Evolutionary conservation across 1,284 basidiomycete species (phyloP).

Genomic region (Trametes sp.): DNA sequence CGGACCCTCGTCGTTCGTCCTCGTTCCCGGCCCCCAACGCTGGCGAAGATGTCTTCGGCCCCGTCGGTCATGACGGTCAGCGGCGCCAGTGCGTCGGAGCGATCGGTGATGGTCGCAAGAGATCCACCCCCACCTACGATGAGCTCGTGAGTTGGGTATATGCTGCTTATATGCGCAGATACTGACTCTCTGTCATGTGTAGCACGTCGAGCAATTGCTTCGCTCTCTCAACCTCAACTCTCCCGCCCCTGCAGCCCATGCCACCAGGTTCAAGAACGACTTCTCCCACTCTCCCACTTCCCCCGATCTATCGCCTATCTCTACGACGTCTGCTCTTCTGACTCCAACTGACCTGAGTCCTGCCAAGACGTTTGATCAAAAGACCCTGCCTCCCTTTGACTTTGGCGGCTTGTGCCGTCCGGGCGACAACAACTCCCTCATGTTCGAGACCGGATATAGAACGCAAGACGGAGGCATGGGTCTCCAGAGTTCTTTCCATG

Average conservation of each 20-base stretch:
- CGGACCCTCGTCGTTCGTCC: constrained; percentile 36
- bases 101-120: constrained; percentile 79
- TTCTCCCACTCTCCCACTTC: constrained; percentile 52
- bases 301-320: constrained; percentile 73
- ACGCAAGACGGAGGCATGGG: constrained; percentile 31
- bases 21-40: constrained; percentile 42
- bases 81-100: constrained; percentile 66
- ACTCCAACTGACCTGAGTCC: constrained; percentile 77
- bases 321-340: constrained; percentile 66
- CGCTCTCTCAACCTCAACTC: constrained; percentile 79
- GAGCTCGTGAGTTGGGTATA: constrained; percentile 54
- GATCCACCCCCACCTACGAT: constrained; percentile 60
- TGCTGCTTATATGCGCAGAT: constrained; percentile 31
- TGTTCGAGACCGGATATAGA: constrained; percentile 43
- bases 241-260: constrained; percentile 60
- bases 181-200: constrained; percentile 27
- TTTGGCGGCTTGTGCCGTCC: constrained; percentile 41
- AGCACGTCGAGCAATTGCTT: constrained; percentile 81
- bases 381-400: constrained; percentile 60
- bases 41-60: constrained; percentile 71
- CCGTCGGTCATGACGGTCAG: constrained; percentile 45
- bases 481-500: constrained; percentile 32
- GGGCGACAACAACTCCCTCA: constrained; percentile 38
- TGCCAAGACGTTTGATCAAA: constrained; percentile 62
- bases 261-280: constrained; percentile 47